Evolutionary conservation across 1,284 basidiomycete species (phyloP).

Genomic region (Pyrrhoderma lamaoense): DNA sequence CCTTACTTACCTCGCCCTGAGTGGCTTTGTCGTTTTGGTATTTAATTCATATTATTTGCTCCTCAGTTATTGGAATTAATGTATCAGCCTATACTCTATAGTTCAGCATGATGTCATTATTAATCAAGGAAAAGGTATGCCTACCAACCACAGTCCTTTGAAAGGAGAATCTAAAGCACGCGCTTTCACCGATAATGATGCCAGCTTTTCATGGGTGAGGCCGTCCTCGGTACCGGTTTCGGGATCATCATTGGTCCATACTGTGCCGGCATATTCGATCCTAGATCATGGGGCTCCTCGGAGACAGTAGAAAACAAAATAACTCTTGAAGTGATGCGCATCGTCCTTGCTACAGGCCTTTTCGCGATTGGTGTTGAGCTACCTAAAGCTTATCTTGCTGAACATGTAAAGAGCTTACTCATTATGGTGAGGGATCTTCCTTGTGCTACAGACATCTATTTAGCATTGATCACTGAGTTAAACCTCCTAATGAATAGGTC

Average conservation of each 20-base stretch:
- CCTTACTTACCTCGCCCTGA: constrained; percentile 60
- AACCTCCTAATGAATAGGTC: too few species aligned
- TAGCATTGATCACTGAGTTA: too few species aligned
- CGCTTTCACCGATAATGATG: not conserved
- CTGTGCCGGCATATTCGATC: constrained; percentile 70
- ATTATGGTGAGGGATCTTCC: constrained; percentile 41
- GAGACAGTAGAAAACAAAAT: constrained; percentile 42
- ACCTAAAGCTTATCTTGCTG: constrained; percentile 56
- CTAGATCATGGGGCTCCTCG: constrained; percentile 59
- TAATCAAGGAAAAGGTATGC: constrained; percentile 71
- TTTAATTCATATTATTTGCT: not conserved
- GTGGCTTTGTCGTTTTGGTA: constrained; percentile 67
- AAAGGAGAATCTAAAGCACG: not conserved
- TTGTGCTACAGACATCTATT: too few species aligned
- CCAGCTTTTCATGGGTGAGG: constrained; percentile 85
- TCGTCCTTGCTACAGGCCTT: constrained; percentile 62
- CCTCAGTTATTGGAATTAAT: not conserved
- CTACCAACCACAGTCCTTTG: too few species aligned
- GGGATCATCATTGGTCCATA: constrained; percentile 73
- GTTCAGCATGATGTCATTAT: constrained; percentile 77
- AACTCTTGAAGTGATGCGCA: constrained; percentile 71
- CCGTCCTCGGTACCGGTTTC: constrained; percentile 80
- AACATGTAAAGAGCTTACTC: constrained; percentile 52
- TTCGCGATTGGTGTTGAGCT: constrained; percentile 73
- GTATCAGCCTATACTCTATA: too few species aligned